These are phyloP conservation scores for Turritis glabra DNA, from an alignment of 345 rosid species.

Conservation along the genomic window DNA sequence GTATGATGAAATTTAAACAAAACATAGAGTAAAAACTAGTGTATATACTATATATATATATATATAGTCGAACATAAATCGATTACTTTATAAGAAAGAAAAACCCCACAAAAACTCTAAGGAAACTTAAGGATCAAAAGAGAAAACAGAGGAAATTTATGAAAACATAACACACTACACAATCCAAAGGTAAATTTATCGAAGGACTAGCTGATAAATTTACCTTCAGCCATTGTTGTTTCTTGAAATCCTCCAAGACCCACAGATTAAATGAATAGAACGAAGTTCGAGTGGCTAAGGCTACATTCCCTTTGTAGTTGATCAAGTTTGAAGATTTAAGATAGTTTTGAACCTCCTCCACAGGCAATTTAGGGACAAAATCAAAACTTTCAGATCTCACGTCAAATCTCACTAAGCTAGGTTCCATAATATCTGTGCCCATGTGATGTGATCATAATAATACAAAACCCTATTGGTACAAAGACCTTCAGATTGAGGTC, in stretches of 20 bases:
- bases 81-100: no score
- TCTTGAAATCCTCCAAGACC: slow-evolving; percentile 2
- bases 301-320: neutral
- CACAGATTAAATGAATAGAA: neutral
- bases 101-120: neutral
- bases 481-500: neutral
- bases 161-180: neutral
- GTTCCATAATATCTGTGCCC: neutral
- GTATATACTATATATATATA: neutral
- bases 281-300: neutral
- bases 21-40: neutral
- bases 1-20: neutral
- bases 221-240: neutral
- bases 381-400: slow-evolving; percentile 5
- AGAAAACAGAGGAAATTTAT: neutral
- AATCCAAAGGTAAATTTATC: neutral
- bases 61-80: neutral
- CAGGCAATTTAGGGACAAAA: neutral
- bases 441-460: neutral
- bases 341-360: neutral
- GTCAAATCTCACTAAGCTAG: neutral
- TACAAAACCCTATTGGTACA: slow-evolving; percentile 2
- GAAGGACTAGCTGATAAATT: neutral
- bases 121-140: neutral
- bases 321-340: neutral